A percentile compares a stretch with the other conserved stretches of the same genome.
Conservation (phyloP, 257 asterid species). For the Salvia hispanica region DNA sequence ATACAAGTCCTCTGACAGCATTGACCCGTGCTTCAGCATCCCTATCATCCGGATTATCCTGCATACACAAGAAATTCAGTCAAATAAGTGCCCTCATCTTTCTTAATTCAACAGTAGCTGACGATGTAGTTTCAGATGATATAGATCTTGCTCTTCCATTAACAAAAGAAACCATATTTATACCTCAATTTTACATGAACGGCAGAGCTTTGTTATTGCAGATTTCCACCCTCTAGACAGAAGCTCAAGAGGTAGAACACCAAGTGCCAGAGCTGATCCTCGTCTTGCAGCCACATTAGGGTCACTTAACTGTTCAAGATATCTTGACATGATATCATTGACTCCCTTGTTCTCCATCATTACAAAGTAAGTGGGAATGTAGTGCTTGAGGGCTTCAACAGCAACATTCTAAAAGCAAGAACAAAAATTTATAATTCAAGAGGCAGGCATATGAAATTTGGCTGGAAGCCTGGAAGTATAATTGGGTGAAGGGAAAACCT, state of each 20-base stretch:
- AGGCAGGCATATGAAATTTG: constrained; percentile 8
- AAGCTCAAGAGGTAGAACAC: constrained; percentile 73
- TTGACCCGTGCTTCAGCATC: constrained; percentile 95
- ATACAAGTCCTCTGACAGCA: constrained; percentile 84
- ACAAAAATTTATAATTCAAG: constrained; percentile 28
- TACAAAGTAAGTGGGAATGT: constrained; percentile 57
- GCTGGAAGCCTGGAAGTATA: constrained; percentile 20
- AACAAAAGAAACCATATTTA: constrained; percentile 33
- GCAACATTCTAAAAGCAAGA: constrained; percentile 65
- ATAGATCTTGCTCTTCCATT: constrained; percentile 21
- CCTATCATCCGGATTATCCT: constrained; percentile 84
- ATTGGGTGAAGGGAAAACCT: constrained; percentile 50
- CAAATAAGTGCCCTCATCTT: constrained; percentile 19
- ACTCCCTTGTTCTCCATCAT: constrained; percentile 49
- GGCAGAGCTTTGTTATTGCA: constrained; percentile 66
- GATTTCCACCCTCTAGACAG: constrained; percentile 72
- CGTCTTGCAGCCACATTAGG: constrained; percentile 92
- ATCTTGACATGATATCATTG: constrained; percentile 56
- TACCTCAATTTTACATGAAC: constrained; percentile 83
- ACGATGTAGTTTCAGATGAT: constrained; percentile 19
- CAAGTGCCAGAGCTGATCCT: constrained; percentile 89
- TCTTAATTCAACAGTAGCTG: not conserved
- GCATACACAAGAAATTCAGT: constrained; percentile 36
- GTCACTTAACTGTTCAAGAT: constrained; percentile 79
- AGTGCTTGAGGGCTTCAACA: constrained; percentile 72